Evolutionary conservation across 2,329 filamentous ascomycete genomes (phyloP).

Genomic region (Fusarium hainanense): DNA sequence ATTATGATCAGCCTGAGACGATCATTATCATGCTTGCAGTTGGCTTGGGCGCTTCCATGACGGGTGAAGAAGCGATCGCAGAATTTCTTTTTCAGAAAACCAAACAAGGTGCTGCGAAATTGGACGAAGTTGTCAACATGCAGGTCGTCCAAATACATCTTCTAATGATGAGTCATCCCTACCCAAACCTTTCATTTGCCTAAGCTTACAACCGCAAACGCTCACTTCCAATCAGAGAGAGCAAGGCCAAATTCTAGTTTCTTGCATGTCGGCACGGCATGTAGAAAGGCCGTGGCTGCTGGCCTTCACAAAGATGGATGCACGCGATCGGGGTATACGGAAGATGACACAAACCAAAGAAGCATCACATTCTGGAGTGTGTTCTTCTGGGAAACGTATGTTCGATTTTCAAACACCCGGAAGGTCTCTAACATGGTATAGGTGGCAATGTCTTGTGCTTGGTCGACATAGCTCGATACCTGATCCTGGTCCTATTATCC

Average conservation of each 20-base stretch:
- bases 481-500: conserved; percentile 51
- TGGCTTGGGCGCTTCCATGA: conserved; percentile 53
- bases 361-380: conserved; percentile 52
- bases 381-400: conserved; percentile 57
- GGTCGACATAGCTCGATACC: conserved; percentile 56
- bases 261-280: conserved; percentile 54
- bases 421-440: conserved; percentile 27
- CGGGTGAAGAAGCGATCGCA: conserved; percentile 53
- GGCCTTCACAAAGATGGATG: conserved; percentile 57
- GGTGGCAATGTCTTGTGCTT: conserved; percentile 57
- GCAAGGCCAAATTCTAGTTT: conserved; percentile 57
- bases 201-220: conserved; percentile 44
- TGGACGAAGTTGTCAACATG: conserved; percentile 58
- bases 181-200: conserved; percentile 1
- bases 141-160: conserved; percentile 57
- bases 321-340: conserved; percentile 44
- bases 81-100: conserved; percentile 57
- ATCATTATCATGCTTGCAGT: conserved; percentile 54
- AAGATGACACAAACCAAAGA: conserved; percentile 52
- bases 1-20: conserved; percentile 50
- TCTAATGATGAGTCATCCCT: conserved; percentile 56
- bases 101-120: conserved; percentile 50
- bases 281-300: conserved; percentile 56
- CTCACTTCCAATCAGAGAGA: conserved; percentile 57
- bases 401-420: not conserved